Base-by-base conservation (phyloP, 352 stramenopile genomes). In the Globisporangium irregulare region DNA sequence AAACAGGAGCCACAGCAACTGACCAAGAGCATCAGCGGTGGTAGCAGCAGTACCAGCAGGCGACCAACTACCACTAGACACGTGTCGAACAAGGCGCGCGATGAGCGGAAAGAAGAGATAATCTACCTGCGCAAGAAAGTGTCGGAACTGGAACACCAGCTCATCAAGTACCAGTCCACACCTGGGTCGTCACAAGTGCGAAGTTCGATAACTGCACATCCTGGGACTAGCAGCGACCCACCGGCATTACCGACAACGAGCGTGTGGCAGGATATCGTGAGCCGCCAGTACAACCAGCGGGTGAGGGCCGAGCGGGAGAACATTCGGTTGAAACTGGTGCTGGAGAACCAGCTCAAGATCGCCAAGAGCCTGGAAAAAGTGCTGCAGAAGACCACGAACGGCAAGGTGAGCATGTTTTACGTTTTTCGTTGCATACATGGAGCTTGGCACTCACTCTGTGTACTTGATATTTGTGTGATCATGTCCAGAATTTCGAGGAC, bases 331-430 rank as follows among this genome's bases (percentile, higher is more conserved):
- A 88, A 86, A 61, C 64, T 77, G 0, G 76, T 84, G 34, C 70
- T 90, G 4, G 79, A 86, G 59, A 77, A 70, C 1, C 79, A 87
- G 69, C 71, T 83, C 60, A 79, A 86, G 60, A 55, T 84, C 54
- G 70, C 75, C 18, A 75, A 74, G 67, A 78, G 73, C 51, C 77
- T 87, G 34, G 77, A 82, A 60, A 61, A 38, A 6, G 58, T 84
- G 5, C 68, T 88, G 34, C 66, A 76, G 53, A 81, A 81, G 67
- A 74, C 69, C 12, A 41, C 8, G 34, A 41, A 9, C 34, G 12
- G 8, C 34, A 41, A 41, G 34, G 34, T 41, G 34, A 41, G 34
- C 34, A 9, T 41, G 34, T 41, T 41, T 34, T 34, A 1, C 29
- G 29, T 34, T 27, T 27, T 27, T 27, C 25, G 25, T 27, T 27